These are phyloP conservation scores for Vicia sativa DNA, from an alignment of 306 rosid genomes.

Conservation along the genomic window DNA sequence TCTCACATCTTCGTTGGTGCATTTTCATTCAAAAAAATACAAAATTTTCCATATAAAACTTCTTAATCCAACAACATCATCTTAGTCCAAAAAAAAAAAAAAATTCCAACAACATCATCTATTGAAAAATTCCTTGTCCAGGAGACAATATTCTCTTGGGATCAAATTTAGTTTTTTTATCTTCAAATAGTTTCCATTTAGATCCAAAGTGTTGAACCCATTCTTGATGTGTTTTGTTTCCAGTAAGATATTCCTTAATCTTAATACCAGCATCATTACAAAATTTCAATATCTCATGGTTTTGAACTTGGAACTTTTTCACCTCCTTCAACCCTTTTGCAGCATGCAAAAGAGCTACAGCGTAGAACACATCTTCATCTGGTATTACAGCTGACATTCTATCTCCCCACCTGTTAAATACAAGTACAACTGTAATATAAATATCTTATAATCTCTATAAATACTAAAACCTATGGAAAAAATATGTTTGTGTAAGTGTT, in stretches of 20 bases:
- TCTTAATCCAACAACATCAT: not conserved
- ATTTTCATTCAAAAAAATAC: too few species aligned
- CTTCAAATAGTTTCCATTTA: constrained; percentile 52
- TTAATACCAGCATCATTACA: constrained; percentile 47
- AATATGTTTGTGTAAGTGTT: too few species aligned
- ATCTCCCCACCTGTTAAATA: constrained; percentile 50
- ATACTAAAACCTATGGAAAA: too few species aligned
- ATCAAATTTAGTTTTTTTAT: constrained; percentile 55
- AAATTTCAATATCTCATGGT: constrained; percentile 44
- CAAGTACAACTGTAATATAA: too few species aligned
- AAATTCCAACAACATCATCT: too few species aligned
- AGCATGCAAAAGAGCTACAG: constrained; percentile 42
- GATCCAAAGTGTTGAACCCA: constrained; percentile 65
- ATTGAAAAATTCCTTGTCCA: constrained; percentile 66
- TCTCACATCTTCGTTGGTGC: too few species aligned
- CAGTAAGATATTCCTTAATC: constrained; percentile 53
- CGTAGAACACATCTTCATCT: constrained; percentile 62
- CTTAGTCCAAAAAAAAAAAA: too few species aligned
- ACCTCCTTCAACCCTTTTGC: constrained; percentile 34
- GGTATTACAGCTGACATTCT: constrained; percentile 58
- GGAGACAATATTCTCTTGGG: constrained; percentile 67
- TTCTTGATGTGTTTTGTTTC: constrained; percentile 42
- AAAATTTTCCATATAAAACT: too few species aligned
- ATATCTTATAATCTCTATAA: too few species aligned
- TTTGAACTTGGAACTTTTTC: constrained; percentile 44